Base-by-base conservation (phyloP, 2,329 filamentous ascomycete species). In the Dichotomopilus funicola region DNA sequence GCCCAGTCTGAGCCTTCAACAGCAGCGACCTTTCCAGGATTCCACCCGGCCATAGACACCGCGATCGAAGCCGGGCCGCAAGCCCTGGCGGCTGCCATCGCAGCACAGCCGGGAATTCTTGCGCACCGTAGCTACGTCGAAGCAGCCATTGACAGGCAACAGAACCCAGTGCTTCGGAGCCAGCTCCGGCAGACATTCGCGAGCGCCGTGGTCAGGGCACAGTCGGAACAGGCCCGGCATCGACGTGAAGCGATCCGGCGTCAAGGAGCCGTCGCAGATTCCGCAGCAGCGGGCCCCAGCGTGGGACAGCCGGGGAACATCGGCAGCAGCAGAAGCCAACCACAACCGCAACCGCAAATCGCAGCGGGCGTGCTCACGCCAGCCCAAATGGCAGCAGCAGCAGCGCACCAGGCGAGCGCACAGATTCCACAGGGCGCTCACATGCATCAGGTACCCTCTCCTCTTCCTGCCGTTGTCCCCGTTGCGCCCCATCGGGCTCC, bases 1-100 rank as follows among this genome's bases (percentile, higher is more conserved):
- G 65, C 61, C 11, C 64, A 68, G 41, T 54, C 67, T 27, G 67
- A 72, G 42, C 60, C 66, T 13, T 65, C 70, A 45, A 1, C 49
- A 1, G 49, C 37, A 2, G 38, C 72, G 6, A 27, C 19, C 19
- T 67, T 71, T 8, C 64, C 68, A n/a, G 73, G 75, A 3, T 78
- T 79, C 51, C 74, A 70, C 38, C 70, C 72, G 8, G 67, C 83
- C 56, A 81, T 86, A 51, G 79, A 85, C 54, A 68, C 72, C 5
- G 69, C 76, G 11, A 72, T 85, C 0, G 73, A 77, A 0, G 73
- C 76, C 51, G 82, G 82, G 0, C 72, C 73, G 0, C 66, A 65
- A 2, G 73, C 75, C 4, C 68, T 83, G 7, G 70, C 75, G 35
- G 71, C 75, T 42, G 73, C 74, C 1, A 65, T 83, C 34, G 59